Percentiles rank a stretch among this genome's conserved stretches.
phyloP scores from a whole-genome alignment of 225 moss, liverwort and hornwort genomes.

The Asterella californica region DNA sequence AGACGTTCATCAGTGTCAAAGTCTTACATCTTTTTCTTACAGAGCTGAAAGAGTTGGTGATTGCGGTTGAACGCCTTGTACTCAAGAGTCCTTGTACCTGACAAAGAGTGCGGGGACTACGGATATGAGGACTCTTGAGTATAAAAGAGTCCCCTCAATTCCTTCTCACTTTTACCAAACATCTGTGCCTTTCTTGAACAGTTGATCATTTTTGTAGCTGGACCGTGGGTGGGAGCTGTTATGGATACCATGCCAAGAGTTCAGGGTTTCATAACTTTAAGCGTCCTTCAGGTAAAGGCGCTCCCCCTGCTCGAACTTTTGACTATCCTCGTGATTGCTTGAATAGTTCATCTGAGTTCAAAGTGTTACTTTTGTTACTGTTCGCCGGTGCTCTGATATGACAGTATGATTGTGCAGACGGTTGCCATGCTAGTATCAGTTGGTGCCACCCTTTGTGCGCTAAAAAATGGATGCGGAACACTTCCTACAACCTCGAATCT shows the following conservation, averaged over 20 bases:
- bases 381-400: too few species aligned
- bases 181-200: constrained; percentile 31
- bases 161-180: background rate
- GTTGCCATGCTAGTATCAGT: constrained; percentile 68
- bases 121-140: too few species aligned
- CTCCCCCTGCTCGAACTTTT: background rate
- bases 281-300: constrained; percentile 51
- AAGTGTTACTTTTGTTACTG: background rate
- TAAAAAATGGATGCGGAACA: constrained; percentile 47
- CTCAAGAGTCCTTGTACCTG: too few species aligned
- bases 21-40: background rate
- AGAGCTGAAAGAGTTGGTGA: background rate
- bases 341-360: background rate
- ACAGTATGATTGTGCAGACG: constrained; percentile 37
- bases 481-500: constrained; percentile 51
- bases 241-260: constrained; percentile 85
- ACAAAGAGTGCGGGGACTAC: too few species aligned
- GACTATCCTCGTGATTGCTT: background rate
- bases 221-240: constrained; percentile 75
- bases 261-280: constrained; percentile 40
- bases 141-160: too few species aligned
- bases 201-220: constrained; percentile 77
- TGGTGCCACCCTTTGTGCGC: constrained; percentile 57
- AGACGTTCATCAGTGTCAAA: too few species aligned
- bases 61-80: too few species aligned